phyloP scores from a whole-genome alignment of 495 filamentous ascomycete species.

The Parathielavia appendiculata region DNA sequence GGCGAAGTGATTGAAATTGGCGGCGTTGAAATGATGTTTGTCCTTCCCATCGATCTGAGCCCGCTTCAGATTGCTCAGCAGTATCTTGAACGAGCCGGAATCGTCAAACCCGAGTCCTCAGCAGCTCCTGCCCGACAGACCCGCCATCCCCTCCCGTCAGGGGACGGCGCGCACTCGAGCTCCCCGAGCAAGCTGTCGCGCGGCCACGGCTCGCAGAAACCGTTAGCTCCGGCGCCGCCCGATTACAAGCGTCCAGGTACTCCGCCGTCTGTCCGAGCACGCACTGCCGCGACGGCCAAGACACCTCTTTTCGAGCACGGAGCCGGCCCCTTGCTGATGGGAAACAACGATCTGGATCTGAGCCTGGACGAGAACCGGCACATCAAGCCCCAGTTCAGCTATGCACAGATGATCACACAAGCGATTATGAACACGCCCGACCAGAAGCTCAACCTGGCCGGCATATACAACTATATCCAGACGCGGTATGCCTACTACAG shows the following conservation, averaged over 20 bases:
- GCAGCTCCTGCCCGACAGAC: conserved; percentile 16
- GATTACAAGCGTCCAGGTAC: conserved; percentile 65
- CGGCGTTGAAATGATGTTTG: conserved; percentile 96
- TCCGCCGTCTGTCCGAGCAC: conserved; percentile 49
- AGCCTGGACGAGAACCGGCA: conserved; percentile 76
- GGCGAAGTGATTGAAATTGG: conserved; percentile 87
- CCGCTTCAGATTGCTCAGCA: conserved; percentile 51
- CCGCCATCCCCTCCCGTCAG: conserved; percentile 50
- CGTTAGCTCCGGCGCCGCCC: conserved; percentile 64
- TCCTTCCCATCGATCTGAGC: conserved; percentile 62
- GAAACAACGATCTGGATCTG: conserved; percentile 64
- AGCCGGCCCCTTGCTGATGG: conserved; percentile 44
- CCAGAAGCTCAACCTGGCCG: conserved; percentile 78
- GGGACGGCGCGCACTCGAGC: conserved; percentile 29
- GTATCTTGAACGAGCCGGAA: conserved; percentile 49
- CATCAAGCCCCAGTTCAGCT: conserved; percentile 90
- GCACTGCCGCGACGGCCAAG: conserved; percentile 34
- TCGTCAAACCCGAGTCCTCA: conserved; percentile 33
- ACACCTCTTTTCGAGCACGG: conserved; percentile 38
- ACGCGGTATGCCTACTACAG: conserved; percentile 87
- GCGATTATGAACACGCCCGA: conserved; percentile 81
- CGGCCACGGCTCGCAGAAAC: conserved; percentile 40
- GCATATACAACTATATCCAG: conserved; percentile 89
- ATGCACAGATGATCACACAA: conserved; percentile 95
- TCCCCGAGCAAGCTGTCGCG: conserved; percentile 24